Conservation (phyloP, 1,284 basidiomycete species). For the Lentinula novae-zelandiae region DNA sequence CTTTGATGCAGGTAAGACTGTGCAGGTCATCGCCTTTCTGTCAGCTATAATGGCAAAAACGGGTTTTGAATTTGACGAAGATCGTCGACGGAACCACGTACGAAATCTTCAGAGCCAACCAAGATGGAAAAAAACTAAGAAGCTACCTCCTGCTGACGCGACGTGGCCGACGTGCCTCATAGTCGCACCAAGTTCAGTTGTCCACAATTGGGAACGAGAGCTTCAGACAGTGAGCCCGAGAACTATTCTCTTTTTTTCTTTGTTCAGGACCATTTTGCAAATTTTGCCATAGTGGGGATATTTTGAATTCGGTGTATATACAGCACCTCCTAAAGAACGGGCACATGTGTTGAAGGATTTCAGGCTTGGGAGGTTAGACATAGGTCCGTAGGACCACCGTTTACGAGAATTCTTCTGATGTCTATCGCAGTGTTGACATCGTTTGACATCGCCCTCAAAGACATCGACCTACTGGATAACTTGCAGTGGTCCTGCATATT, state of each 20-base stretch:
- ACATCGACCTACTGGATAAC: slow-evolving; percentile 62
- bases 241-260: too few species aligned
- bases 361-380: slow-evolving; percentile 69
- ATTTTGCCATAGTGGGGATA: slow-evolving; percentile 60
- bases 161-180: slow-evolving; percentile 82
- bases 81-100: slow-evolving; percentile 60
- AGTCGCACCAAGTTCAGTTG: slow-evolving; percentile 75
- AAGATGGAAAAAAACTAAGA: slow-evolving; percentile 47
- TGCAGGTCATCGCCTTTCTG: slow-evolving; percentile 86
- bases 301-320: slow-evolving; percentile 74
- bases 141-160: slow-evolving; percentile 60
- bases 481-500: slow-evolving; percentile 70
- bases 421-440: slow-evolving; percentile 58
- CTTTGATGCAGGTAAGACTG: slow-evolving; percentile 62
- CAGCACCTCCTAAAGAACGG: slow-evolving; percentile 46
- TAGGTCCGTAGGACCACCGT: slow-evolving; percentile 45
- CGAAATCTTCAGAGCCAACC: slow-evolving; percentile 58
- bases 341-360: slow-evolving; percentile 61
- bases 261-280: not conserved
- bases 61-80: slow-evolving; percentile 56
- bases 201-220: slow-evolving; percentile 81
- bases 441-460: slow-evolving; percentile 63
- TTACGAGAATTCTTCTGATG: slow-evolving; percentile 7
- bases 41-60: slow-evolving; percentile 82
- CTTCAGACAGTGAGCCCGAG: slow-evolving; percentile 47